Conservation (phyloP, 2,329 filamentous ascomycete genomes). For the Didymella glomerata region DNA sequence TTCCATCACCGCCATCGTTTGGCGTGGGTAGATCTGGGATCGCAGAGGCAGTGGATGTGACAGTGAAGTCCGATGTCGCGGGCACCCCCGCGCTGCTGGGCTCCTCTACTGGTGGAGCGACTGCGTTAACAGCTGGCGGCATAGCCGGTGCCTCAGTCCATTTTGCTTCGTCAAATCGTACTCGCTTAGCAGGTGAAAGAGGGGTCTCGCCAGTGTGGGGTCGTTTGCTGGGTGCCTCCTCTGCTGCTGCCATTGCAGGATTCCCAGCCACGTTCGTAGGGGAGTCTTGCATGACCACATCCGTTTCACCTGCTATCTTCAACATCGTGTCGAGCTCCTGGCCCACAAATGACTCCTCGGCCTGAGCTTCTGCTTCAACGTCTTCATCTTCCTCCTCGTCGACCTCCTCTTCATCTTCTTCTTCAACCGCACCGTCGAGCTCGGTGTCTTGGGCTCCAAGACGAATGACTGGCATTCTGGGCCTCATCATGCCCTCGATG, state of each 20-base stretch:
- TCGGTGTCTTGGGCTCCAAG: slow-evolving; percentile 33
- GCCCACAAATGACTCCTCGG: slow-evolving; percentile 63
- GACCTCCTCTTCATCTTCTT: slow-evolving; percentile 36
- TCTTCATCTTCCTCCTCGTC: slow-evolving; percentile 30
- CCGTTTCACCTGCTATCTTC: slow-evolving; percentile 27
- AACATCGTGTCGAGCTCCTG: slow-evolving; percentile 40
- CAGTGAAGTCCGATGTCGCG: slow-evolving; percentile 29
- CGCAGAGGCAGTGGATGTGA: slow-evolving; percentile 27
- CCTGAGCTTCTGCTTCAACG: slow-evolving; percentile 46
- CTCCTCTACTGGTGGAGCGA: neutral
- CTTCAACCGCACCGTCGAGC: slow-evolving; percentile 34
- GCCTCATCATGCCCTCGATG: slow-evolving; percentile 74
- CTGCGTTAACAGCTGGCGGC: slow-evolving; percentile 9
- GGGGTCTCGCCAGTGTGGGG: slow-evolving; percentile 31
- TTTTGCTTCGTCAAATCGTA: slow-evolving; percentile 29
- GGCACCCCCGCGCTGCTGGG: slow-evolving; percentile 10
- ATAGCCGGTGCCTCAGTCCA: slow-evolving; percentile 12
- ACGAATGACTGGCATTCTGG: slow-evolving; percentile 57
- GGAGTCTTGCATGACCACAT: slow-evolving; percentile 25
- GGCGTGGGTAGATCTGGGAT: slow-evolving; percentile 29
- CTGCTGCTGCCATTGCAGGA: neutral
- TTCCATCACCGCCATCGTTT: slow-evolving; percentile 22
- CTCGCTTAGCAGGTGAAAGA: slow-evolving; percentile 43
- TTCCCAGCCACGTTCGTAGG: slow-evolving; percentile 25
- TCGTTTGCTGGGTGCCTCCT: slow-evolving; percentile 32